phyloP scores from a whole-genome alignment of 768 basidiomycete genomes.

The Mrakia frigida region DNA sequence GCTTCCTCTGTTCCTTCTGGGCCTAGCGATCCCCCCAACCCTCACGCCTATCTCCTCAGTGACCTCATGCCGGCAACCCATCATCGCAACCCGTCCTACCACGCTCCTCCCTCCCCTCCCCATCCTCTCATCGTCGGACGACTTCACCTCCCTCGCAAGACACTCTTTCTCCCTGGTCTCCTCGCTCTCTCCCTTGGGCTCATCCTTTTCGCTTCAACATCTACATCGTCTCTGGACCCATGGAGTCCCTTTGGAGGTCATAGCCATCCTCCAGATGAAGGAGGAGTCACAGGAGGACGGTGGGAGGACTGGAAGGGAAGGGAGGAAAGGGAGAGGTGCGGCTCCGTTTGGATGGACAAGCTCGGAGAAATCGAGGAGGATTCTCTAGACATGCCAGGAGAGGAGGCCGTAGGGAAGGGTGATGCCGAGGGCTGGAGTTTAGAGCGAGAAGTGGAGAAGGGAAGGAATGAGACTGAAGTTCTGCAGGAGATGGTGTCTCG shows the following conservation, averaged over 20 bases:
- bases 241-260: neutral
- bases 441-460: conserved; percentile 20
- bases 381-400: neutral
- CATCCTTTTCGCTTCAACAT: neutral
- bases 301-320: neutral
- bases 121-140: neutral
- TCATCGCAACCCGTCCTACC: neutral
- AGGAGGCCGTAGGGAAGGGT: neutral
- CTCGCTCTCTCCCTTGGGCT: neutral
- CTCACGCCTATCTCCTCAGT: too few species aligned
- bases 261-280: neutral
- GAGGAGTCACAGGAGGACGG: neutral
- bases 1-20: too few species aligned
- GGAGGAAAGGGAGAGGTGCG: neutral
- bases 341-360: neutral
- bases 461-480: conserved; percentile 41
- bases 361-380: neutral
- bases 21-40: too few species aligned
- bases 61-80: neutral
- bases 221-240: neutral
- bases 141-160: neutral
- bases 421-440: conserved; percentile 12
- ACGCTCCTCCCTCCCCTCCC: neutral
- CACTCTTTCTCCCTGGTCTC: neutral
- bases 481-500: conserved; percentile 44